Base-by-base conservation (phyloP, 345 rosid genomes). In the Jatropha curcas region DNA sequence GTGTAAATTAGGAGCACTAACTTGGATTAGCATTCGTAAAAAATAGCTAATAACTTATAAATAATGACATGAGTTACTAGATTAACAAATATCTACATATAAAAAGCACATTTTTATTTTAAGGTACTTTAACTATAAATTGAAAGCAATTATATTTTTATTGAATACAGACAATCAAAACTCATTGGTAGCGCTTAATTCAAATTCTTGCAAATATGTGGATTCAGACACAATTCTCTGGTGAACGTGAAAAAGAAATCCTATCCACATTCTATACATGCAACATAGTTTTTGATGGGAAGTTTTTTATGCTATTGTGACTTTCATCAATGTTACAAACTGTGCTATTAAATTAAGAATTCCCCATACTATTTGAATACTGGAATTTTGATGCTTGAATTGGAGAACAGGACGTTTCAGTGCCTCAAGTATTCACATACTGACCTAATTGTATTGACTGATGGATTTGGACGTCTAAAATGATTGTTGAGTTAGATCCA, bases 381-480 rank as follows among this genome's bases (percentile, higher is more conserved):
- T 46, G 35, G 37, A 58, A 39, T 27, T n/a, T 8, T 30, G 58
- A 48, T n/a, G 28, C 6, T 67, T 57, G 52, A 58, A 33, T 46
- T 41, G 56, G 43, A 41, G 2, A 50, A 43, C 37, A 33, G 71
- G 59, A 51, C 50, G 71, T 31, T 12, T 19, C 11, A n/a, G 25
- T 25, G 25, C 57, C 55, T 60, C 6, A 62, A 50, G 61, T 28
- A 33, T 35, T 63, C 7, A 25, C 50, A 37, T 24, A 12, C 46
- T 60, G 31, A 51, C 27, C 62, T 37, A 33, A 25, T 33, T 72
- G 50, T 50, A n/a, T 52, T 52, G 53, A 51, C 20, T 31, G 70
- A 16, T 24, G 31, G 30, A 39, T 35, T 71, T 50, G 35, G 27
- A 33, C 17, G 5, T 39, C 28, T 50, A 52, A 39, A 52, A 37